phyloP scores from a whole-genome alignment of 345 rosid genomes.

The Viola odorata region DNA sequence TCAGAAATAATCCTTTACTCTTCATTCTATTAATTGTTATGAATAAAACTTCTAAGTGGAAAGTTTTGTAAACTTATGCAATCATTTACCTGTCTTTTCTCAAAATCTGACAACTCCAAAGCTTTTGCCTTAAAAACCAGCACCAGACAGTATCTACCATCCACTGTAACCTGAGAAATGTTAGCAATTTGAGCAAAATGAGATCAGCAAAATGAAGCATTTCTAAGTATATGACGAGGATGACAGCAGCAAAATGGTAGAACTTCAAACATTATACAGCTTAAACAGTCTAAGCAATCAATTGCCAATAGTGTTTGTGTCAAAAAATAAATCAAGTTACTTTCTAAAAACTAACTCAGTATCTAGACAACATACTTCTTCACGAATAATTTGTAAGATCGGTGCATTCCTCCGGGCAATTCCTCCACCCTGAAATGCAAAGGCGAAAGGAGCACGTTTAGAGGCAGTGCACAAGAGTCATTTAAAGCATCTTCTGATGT shows the following conservation, averaged over 20 bases:
- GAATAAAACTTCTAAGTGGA: background rate
- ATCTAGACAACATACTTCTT: slow-evolving; percentile 49
- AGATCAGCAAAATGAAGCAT: background rate
- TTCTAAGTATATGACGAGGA: too few species aligned
- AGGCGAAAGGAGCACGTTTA: slow-evolving; percentile 7
- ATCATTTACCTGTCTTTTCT: slow-evolving; percentile 61
- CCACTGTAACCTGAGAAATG: slow-evolving; percentile 53
- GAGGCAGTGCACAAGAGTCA: background rate
- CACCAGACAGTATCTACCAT: slow-evolving; percentile 73
- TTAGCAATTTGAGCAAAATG: background rate
- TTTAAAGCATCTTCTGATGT: background rate
- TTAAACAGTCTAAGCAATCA: background rate
- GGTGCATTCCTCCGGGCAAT: slow-evolving; percentile 91
- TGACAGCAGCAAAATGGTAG: too few species aligned
- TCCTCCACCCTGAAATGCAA: slow-evolving; percentile 67
- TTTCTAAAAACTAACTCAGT: slow-evolving; percentile 1
- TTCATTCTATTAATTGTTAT: background rate
- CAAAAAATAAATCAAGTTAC: background rate
- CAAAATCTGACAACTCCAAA: slow-evolving; percentile 71
- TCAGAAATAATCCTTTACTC: slow-evolving; percentile 10
- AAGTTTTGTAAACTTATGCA: background rate
- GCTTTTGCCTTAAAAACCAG: slow-evolving; percentile 77
- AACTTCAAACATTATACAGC: too few species aligned
- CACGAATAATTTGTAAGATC: slow-evolving; percentile 62
- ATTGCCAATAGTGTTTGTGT: background rate